Evolutionary conservation across 768 basidiomycete species (phyloP), one percentile per base, ranked within the genome.

Genomic region (Russula earlei): DNA sequence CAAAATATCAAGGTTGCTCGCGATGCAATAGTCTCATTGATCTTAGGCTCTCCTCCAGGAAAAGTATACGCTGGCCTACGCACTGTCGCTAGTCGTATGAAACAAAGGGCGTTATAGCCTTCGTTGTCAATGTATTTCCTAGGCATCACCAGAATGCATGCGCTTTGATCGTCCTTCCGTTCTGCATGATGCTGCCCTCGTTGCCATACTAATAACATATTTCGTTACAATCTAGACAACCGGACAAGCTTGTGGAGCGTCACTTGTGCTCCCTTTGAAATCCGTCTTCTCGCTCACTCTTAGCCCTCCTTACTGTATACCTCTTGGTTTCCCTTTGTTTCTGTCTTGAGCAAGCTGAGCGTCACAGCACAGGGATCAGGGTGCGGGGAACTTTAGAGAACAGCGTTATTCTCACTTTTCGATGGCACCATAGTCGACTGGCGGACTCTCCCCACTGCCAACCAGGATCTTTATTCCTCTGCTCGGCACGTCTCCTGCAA

Each of bases 1-100:
- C 91, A 94, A 75, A 96, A 96, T 67, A 98, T 99, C 76, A 96
- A 95, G 71, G 81, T 98, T 55, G 96, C 96, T 0, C 80, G 94
- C 54, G 95, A 97, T 69, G 93, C 96, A 6, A 84, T 99, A 59
- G 94, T 96, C 25, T 92, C 91, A 14, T 80, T 96, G 19, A 97
- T 97, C 62, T 77, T 97, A 15, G 94, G 94, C 31, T 94, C 92
- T 14, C 94, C 94, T 0, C 94, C 94, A 48, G 94, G 94, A 49
- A 91, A 92, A 67, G 90, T 92, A 6, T 90, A 97, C 63, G 89
- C 93, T 7, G 87, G 90, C 33, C 71, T 98, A 62, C 78, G 93
- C 67, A 93, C 91, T 5, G 89, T 96, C 45, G 90, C 90, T 68
- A 86, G 87, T 62, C 79, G 93, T 59, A 87, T 96, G 88, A 90